Base-by-base conservation (phyloP, 2,329 filamentous ascomycete genomes). In the Phyllosticta citrichinensis region DNA sequence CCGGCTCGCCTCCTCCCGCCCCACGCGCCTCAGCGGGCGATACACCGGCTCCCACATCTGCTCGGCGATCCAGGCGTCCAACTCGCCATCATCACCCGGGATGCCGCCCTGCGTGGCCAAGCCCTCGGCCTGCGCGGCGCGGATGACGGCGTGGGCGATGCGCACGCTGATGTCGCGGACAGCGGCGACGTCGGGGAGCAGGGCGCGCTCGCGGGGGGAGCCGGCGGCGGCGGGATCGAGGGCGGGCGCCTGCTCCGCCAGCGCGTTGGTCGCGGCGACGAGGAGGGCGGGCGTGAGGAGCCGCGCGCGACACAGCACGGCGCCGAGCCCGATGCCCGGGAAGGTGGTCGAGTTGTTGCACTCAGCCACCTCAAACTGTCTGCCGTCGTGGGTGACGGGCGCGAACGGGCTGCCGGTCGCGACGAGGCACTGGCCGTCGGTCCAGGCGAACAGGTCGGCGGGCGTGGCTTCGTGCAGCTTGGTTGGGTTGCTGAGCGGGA, bases 331-430 rank as follows among this genome's bases (percentile, higher is more conserved):
- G 62, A 96, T 93, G 0, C 90, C 90, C 0, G 91, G 91, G 72
- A 95, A 96, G 17, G 87, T 87, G 35, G 89, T 88, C 0, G 85
- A 88, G 75, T 96, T 96, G 76, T 96, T 96, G 76, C 91, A 96
- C 73, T 96, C 91, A 24, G 89, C 77, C 19, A 85, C 79, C 52
- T 84, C 81, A 60, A 80, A 80, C 66, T 79, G 76, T 52, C 74
- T 76, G 0, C 81, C 81, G 17, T 80, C 73, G 58, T 80, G 82
- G 57, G 82, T 81, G 14, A 94, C 89, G 0, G 91, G 87, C 1
- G 83, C 80, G 70, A 95, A 96, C 0, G 91, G 91, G 9, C 87
- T 90, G 4, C 91, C 91, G 0, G 91, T 96, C 0, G 91, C 89
- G 3, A 94, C 85, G 2, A 96, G 80, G 0, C 85, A 90, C 65